Conservation (phyloP, 2,329 filamentous ascomycete genomes). For the Scytalidium lignicola region DNA sequence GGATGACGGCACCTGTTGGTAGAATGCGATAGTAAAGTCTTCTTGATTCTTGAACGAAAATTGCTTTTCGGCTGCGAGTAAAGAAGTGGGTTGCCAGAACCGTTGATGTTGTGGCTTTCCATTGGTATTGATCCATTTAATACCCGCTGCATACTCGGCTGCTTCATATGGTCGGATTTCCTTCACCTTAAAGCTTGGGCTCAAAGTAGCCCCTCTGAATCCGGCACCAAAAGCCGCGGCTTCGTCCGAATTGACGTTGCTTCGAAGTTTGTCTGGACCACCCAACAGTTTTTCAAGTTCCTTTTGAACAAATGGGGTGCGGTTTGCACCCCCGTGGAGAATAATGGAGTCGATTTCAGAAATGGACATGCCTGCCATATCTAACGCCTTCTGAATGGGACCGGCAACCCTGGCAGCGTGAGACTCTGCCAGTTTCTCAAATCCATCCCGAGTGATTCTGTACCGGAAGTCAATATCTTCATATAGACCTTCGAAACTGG, state of each 20-base stretch:
- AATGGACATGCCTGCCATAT: constrained; percentile 65
- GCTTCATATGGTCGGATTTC: constrained; percentile 84
- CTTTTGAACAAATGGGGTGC: constrained; percentile 92
- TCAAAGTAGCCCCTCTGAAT: constrained; percentile 88
- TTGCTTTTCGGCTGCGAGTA: constrained; percentile 75
- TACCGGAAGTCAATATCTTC: constrained; percentile 93
- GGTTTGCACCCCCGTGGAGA: constrained; percentile 82
- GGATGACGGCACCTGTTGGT: constrained; percentile 58
- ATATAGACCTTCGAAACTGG: constrained; percentile 82
- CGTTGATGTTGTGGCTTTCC: constrained; percentile 72
- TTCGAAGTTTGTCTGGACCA: constrained; percentile 71
- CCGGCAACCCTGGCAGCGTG: constrained; percentile 63
- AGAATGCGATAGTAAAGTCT: constrained; percentile 76
- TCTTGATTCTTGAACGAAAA: constrained; percentile 76
- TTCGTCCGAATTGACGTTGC: constrained; percentile 96
- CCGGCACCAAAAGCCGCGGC: constrained; percentile 93
- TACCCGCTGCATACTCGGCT: constrained; percentile 65
- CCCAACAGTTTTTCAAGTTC: constrained; percentile 73
- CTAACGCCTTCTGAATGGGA: constrained; percentile 70
- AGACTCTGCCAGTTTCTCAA: constrained; percentile 70
- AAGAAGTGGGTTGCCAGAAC: constrained; percentile 74
- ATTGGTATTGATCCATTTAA: constrained; percentile 68
- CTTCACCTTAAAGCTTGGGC: constrained; percentile 95
- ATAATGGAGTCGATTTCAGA: constrained; percentile 83
- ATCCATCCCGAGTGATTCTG: constrained; percentile 73